phyloP scores from a whole-genome alignment of 2,329 filamentous ascomycete genomes.

The Lecanosticta acicola region DNA sequence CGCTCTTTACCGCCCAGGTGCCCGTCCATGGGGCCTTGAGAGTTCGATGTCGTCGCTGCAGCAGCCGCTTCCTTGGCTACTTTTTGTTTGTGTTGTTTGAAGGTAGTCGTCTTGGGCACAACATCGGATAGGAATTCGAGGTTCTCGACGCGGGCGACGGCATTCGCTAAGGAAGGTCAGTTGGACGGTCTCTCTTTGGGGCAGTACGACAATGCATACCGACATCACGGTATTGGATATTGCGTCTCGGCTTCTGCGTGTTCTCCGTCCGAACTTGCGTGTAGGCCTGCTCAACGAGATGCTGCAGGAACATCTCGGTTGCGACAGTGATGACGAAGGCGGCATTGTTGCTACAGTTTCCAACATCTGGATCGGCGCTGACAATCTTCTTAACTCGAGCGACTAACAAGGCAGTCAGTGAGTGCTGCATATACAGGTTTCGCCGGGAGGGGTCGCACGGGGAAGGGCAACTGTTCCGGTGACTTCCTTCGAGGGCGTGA shows the following conservation, averaged over 20 bases:
- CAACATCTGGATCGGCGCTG: slow-evolving; percentile 76
- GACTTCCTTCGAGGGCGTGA: slow-evolving; percentile 71
- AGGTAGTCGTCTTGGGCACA: slow-evolving; percentile 78
- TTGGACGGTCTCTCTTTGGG: not conserved
- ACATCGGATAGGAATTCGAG: slow-evolving; percentile 92
- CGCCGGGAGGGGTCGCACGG: slow-evolving; percentile 48
- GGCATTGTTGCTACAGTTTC: slow-evolving; percentile 83
- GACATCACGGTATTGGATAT: slow-evolving; percentile 93
- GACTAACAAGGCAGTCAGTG: slow-evolving; percentile 50
- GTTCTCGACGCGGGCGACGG: slow-evolving; percentile 82
- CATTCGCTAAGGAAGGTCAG: slow-evolving; percentile 55
- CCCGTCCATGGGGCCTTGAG: slow-evolving; percentile 15
- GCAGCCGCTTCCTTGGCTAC: slow-evolving; percentile 21
- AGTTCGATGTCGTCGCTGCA: slow-evolving; percentile 6
- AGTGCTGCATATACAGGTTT: not conserved
- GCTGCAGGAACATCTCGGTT: slow-evolving; percentile 92
- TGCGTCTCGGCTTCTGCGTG: slow-evolving; percentile 74
- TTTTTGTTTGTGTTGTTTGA: slow-evolving; percentile 68
- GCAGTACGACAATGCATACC: slow-evolving; percentile 46
- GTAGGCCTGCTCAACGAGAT: slow-evolving; percentile 77
- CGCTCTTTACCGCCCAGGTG: slow-evolving; percentile 16
- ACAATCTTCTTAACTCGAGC: slow-evolving; percentile 96
- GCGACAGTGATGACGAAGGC: slow-evolving; percentile 91
- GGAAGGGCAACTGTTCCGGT: slow-evolving; percentile 82
- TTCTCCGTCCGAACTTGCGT: slow-evolving; percentile 80